Percentiles rank a stretch among this genome's conserved stretches.
phyloP scores from a whole-genome alignment of 2,329 filamentous ascomycete genomes.

The Cladosporium sp. region DNA sequence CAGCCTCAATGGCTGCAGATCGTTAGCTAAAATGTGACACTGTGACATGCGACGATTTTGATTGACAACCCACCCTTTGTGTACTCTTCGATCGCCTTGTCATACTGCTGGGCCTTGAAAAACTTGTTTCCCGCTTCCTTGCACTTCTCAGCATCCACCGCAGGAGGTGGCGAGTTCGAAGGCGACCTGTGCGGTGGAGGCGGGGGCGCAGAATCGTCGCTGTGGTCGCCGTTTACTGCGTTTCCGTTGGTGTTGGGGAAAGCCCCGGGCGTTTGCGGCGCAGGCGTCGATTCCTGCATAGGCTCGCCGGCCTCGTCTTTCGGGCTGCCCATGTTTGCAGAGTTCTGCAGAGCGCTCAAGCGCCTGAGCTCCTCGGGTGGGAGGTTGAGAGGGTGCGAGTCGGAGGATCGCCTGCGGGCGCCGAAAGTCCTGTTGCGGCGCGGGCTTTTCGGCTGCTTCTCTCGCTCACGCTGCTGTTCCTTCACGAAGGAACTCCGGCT shows the following conservation, averaged over 20 bases:
- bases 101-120: slow-evolving; percentile 91
- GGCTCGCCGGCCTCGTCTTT: slow-evolving; percentile 20
- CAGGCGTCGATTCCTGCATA: slow-evolving; percentile 29
- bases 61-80: slow-evolving; percentile 70
- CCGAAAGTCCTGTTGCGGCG: slow-evolving; percentile 21
- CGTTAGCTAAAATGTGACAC: neutral
- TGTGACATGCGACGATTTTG: slow-evolving; percentile 14
- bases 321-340: slow-evolving; percentile 21
- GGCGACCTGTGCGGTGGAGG: slow-evolving; percentile 64
- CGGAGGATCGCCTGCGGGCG: slow-evolving; percentile 27
- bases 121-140: slow-evolving; percentile 93
- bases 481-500: slow-evolving; percentile 19
- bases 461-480: slow-evolving; percentile 22
- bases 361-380: slow-evolving; percentile 82
- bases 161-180: slow-evolving; percentile 26
- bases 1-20: slow-evolving; percentile 70
- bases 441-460: slow-evolving; percentile 17
- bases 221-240: slow-evolving; percentile 36
- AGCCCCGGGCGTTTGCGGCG: slow-evolving; percentile 32
- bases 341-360: slow-evolving; percentile 53
- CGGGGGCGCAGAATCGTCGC: slow-evolving; percentile 47
- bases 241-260: slow-evolving; percentile 50
- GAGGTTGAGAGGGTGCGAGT: slow-evolving; percentile 78
- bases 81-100: slow-evolving; percentile 84
- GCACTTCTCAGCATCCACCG: slow-evolving; percentile 80